These are phyloP conservation scores for Neofusicoccum cordaticola DNA, from an alignment of 2,329 filamentous ascomycete genomes.

Conservation along the genomic window DNA sequence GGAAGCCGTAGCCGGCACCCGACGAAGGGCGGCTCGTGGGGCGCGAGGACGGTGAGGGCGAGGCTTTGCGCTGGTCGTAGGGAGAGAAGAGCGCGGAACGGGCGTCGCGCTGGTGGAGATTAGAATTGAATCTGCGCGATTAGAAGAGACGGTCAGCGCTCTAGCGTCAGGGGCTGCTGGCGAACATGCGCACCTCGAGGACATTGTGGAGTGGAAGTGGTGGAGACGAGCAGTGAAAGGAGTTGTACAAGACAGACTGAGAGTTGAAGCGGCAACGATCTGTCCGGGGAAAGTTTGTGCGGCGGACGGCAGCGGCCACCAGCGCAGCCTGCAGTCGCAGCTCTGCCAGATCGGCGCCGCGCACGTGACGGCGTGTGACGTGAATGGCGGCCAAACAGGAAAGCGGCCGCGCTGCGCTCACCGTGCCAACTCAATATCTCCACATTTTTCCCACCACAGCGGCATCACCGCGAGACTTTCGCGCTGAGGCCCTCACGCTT, in stretches of 20 bases:
- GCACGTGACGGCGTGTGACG: not conserved
- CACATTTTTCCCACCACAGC: not conserved
- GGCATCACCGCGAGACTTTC: not conserved
- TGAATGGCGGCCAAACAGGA: conserved; percentile 4
- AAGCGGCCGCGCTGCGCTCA: not conserved
- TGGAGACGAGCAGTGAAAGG: conserved; percentile 4
- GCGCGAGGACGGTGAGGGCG: conserved; percentile 33
- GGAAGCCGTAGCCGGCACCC: conserved; percentile 14
- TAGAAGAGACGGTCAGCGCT: not conserved
- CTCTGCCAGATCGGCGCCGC: not conserved
- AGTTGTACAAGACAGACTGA: not conserved
- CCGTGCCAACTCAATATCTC: conserved; percentile 11
- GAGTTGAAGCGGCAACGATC: conserved; percentile 14
- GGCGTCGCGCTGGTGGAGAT: conserved; percentile 27
- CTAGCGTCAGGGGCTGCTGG: not conserved
- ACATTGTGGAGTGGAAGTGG: conserved; percentile 8
- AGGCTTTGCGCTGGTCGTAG: conserved; percentile 35
- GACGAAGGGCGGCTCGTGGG: conserved; percentile 20
- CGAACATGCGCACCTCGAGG: conserved; percentile 5
- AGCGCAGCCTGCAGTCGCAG: not conserved
- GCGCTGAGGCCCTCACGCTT: not conserved
- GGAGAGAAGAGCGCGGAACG: conserved; percentile 40
- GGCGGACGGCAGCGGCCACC: conserved; percentile 4
- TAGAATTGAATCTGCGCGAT: conserved; percentile 20
- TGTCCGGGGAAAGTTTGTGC: conserved; percentile 15